These are phyloP conservation scores for Mycena maculata DNA, from an alignment of 768 basidiomycete genomes.

Conservation along the genomic window DNA sequence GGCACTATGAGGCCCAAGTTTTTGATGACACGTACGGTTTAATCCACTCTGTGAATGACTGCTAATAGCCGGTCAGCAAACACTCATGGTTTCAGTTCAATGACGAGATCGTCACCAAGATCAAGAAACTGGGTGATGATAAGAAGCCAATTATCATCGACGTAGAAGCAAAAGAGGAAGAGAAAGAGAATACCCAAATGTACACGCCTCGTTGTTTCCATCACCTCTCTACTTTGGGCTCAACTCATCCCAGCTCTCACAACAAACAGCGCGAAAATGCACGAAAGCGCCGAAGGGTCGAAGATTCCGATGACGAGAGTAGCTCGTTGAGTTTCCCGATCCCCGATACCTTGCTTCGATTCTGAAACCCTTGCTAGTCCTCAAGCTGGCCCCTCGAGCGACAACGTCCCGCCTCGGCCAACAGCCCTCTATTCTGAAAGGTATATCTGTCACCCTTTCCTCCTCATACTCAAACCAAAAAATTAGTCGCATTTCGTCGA, in stretches of 20 bases:
- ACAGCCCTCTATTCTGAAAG: constrained; percentile 12
- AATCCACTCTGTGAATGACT: neutral
- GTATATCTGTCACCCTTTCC: constrained; percentile 12
- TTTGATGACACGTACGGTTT: constrained; percentile 72
- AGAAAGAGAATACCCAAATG: constrained; percentile 40
- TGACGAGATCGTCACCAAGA: constrained; percentile 84
- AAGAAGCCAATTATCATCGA: constrained; percentile 43
- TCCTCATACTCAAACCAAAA: neutral
- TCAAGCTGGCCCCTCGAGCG: constrained; percentile 17
- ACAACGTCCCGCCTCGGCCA: neutral
- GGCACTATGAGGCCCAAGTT: constrained; percentile 90
- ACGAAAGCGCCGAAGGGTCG: constrained; percentile 65
- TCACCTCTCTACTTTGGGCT: neutral
- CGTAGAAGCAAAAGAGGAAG: constrained; percentile 42
- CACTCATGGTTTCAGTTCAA: constrained; percentile 92
- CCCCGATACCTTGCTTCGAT: neutral
- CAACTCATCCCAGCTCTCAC: constrained; percentile 21
- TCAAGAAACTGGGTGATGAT: constrained; percentile 62
- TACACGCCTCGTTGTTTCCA: neutral
- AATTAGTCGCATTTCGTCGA: constrained; percentile 70
- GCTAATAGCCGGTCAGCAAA: constrained; percentile 53
- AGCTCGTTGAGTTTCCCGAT: constrained; percentile 30
- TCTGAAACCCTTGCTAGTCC: constrained; percentile 1
- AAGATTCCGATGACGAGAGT: constrained; percentile 69
- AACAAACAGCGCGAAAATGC: constrained; percentile 52